phyloP scores from a whole-genome alignment of 2,329 filamentous ascomycete genomes.

The Lomentospora prolificans region DNA sequence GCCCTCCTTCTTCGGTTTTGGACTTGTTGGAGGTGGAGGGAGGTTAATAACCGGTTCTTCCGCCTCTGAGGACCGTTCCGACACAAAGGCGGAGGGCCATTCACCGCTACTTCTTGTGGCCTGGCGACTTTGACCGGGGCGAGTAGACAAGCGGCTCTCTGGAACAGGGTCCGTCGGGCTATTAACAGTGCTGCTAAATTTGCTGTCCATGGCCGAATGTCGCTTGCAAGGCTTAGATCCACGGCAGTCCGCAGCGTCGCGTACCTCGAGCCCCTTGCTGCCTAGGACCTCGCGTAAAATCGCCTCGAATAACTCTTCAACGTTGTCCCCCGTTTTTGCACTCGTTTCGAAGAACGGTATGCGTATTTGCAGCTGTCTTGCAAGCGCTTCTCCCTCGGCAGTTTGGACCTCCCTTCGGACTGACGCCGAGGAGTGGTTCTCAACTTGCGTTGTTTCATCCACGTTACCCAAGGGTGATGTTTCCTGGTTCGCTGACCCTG shows the following conservation, averaged over 20 bases:
- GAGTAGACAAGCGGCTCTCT: not conserved
- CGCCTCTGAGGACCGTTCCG: not conserved
- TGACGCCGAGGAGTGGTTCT: not conserved
- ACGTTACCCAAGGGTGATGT: conserved; percentile 3
- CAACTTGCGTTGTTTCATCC: not conserved
- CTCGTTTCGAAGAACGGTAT: conserved; percentile 64
- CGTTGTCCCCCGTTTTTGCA: conserved; percentile 60
- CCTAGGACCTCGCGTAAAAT: conserved; percentile 25
- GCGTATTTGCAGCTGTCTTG: conserved; percentile 51
- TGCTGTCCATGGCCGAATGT: not conserved
- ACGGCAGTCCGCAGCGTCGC: conserved; percentile 10
- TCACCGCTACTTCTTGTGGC: not conserved
- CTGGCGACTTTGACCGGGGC: not conserved
- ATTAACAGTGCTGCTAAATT: not conserved
- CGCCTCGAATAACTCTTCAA: conserved; percentile 60
- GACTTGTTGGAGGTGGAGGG: not conserved
- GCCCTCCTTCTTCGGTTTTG: not conserved
- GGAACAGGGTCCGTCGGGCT: not conserved
- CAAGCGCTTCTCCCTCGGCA: conserved; percentile 44
- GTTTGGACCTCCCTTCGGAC: conserved; percentile 28
- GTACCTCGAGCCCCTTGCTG: not conserved
- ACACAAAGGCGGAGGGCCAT: not conserved
- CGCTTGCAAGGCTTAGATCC: not conserved
- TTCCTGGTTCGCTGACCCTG: conserved; percentile 19
- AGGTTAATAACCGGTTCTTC: not conserved